phyloP scores from a whole-genome alignment of 441 rosid species.

The Viola pubescens region DNA sequence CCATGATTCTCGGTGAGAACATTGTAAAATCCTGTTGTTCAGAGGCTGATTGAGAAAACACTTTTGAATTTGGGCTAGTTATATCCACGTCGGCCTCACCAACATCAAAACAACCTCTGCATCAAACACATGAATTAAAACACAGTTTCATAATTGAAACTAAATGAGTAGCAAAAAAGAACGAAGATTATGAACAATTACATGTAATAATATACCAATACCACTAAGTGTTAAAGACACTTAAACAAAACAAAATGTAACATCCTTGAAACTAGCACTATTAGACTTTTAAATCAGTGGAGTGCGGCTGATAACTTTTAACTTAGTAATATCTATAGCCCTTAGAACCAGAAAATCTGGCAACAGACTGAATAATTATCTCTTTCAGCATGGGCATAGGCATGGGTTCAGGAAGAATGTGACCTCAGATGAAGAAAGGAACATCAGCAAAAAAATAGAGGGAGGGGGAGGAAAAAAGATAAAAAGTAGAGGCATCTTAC shows the following conservation, averaged over 20 bases:
- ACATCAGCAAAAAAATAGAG: not conserved
- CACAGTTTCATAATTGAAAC: slow-evolving; percentile 11
- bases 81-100: slow-evolving; percentile 59
- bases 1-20: slow-evolving; percentile 31
- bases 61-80: slow-evolving; percentile 52
- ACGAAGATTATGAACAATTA: too few relatives aligned
- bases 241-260: too few relatives aligned
- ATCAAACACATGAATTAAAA: slow-evolving; percentile 13
- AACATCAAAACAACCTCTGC: slow-evolving; percentile 89
- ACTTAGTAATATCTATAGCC: too few relatives aligned
- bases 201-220: too few relatives aligned
- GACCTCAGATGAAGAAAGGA: not conserved
- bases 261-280: too few relatives aligned
- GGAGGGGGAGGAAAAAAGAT: not conserved
- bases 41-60: slow-evolving; percentile 28
- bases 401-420: not conserved
- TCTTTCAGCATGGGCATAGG: too few relatives aligned
- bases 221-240: too few relatives aligned
- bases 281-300: too few relatives aligned
- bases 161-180: not conserved
- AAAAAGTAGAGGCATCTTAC: slow-evolving; percentile 31
- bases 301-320: too few relatives aligned
- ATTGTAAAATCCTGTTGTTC: slow-evolving; percentile 37
- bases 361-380: too few relatives aligned
- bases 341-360: too few relatives aligned